Percentiles rank a stretch among this genome's conserved stretches.
Evolutionary conservation across 768 basidiomycete species (phyloP).

Genomic region (Trametes sanguinea): DNA sequence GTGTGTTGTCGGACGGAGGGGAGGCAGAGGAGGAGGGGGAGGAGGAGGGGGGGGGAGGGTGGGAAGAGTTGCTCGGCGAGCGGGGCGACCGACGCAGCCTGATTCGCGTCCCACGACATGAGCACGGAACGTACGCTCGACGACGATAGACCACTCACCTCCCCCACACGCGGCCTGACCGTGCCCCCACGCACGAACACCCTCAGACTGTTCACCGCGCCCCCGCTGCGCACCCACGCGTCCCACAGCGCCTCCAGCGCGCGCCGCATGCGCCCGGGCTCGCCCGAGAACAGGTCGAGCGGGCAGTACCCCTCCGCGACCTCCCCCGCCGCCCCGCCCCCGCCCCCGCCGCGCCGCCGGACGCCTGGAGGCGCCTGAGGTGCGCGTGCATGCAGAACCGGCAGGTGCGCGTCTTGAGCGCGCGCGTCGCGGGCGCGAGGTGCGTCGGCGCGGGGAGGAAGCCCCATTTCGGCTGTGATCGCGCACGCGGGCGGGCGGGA

Average conservation of each 20-base stretch:
- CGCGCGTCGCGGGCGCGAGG: conserved; percentile 58
- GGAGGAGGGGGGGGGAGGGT: conserved; percentile 4
- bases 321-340: conserved; percentile 20
- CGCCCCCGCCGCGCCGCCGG: conserved; percentile 37
- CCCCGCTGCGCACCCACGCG: conserved; percentile 66
- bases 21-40: conserved; percentile 9
- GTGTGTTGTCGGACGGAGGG: background rate
- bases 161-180: conserved; percentile 50
- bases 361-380: conserved; percentile 40
- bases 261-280: conserved; percentile 55
- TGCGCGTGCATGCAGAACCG: conserved; percentile 90
- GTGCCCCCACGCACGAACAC: conserved; percentile 71
- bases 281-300: conserved; percentile 83
- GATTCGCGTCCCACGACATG: background rate
- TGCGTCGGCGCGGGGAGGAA: conserved; percentile 72
- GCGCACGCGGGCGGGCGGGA: background rate
- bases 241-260: conserved; percentile 76
- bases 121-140: background rate
- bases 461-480: conserved; percentile 92
- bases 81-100: conserved; percentile 24
- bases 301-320: conserved; percentile 70
- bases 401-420: conserved; percentile 72
- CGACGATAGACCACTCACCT: too few species aligned
- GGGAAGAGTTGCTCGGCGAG: conserved; percentile 26
- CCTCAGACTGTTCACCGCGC: conserved; percentile 77